A percentile compares a stretch with the other conserved stretches of the same genome.
Evolutionary conservation across 768 basidiomycete species (phyloP).

Genomic region (Rhodocollybia butyracea): DNA sequence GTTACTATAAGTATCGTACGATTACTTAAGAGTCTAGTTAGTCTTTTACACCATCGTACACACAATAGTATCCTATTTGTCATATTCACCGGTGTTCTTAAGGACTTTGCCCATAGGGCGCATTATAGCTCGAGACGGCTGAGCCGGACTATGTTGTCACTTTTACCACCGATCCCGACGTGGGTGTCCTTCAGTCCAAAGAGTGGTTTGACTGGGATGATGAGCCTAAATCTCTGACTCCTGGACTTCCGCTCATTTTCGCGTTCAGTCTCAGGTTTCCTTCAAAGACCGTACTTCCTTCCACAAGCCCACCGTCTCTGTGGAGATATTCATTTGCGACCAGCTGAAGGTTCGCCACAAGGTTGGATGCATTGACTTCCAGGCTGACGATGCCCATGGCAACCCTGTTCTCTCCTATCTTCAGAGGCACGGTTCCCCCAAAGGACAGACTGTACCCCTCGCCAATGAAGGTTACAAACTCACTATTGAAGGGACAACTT

Average conservation of each 20-base stretch:
- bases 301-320: constrained; percentile 75
- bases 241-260: constrained; percentile 87
- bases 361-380: constrained; percentile 85
- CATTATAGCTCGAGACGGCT: no score
- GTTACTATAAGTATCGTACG: no score
- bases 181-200: constrained; percentile 92
- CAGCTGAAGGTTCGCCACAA: constrained; percentile 86
- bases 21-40: no score
- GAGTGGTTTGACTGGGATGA: constrained; percentile 98
- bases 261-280: constrained; percentile 79
- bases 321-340: constrained; percentile 84
- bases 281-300: constrained; percentile 91
- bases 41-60: no score
- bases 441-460: constrained; percentile 76
- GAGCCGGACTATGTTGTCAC: constrained; percentile 89
- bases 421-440: constrained; percentile 81
- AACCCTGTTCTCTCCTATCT: constrained; percentile 94
- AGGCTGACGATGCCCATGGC: constrained; percentile 83
- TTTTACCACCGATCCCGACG: constrained; percentile 68
- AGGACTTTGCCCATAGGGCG: no score
- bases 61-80: no score
- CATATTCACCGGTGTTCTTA: no score
- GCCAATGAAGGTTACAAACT: constrained; percentile 86
- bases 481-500: constrained; percentile 57
- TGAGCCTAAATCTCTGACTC: constrained; percentile 67